A percentile compares a stretch with the other conserved stretches of the same genome.
These are phyloP conservation scores for Paramyrothecium roridum DNA, from an alignment of 2,329 filamentous ascomycete species.

Conservation along the genomic window DNA sequence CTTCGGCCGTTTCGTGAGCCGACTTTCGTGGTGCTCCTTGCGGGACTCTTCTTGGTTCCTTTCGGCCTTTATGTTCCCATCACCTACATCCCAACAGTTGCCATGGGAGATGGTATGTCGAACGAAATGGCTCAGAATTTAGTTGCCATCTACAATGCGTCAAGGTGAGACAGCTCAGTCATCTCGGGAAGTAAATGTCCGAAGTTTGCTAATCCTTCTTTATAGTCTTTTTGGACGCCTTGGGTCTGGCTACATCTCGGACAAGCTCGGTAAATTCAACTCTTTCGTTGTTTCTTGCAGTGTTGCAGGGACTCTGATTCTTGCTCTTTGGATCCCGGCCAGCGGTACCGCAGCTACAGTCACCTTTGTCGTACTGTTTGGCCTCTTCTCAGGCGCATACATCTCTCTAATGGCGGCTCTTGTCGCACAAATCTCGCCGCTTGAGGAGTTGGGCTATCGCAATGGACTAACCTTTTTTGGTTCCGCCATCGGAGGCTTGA, in stretches of 20 bases:
- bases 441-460: constrained; percentile 52
- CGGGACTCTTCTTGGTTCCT: constrained; percentile 16
- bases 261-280: constrained; percentile 23
- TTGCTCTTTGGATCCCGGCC: constrained; percentile 34
- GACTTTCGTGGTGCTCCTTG: constrained; percentile 10
- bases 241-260: constrained; percentile 14
- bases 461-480: constrained; percentile 33
- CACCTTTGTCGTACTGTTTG: constrained; percentile 19
- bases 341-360: constrained; percentile 10
- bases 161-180: constrained; percentile 7
- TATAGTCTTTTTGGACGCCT: constrained; percentile 17
- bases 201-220: not conserved
- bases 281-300: constrained; percentile 37
- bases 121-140: constrained; percentile 21
- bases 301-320: constrained; percentile 23
- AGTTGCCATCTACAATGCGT: constrained; percentile 19
- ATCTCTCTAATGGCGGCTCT: constrained; percentile 26
- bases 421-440: constrained; percentile 48
- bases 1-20: constrained; percentile 10
- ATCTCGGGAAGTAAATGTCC: not conserved
- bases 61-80: constrained; percentile 17
- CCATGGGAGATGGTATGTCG: constrained; percentile 26
- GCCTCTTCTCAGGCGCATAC: constrained; percentile 30
- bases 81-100: constrained; percentile 11
- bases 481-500: constrained; percentile 10